Evolutionary conservation across 768 basidiomycete genomes (phyloP).

Genomic region (Trametes elegans): DNA sequence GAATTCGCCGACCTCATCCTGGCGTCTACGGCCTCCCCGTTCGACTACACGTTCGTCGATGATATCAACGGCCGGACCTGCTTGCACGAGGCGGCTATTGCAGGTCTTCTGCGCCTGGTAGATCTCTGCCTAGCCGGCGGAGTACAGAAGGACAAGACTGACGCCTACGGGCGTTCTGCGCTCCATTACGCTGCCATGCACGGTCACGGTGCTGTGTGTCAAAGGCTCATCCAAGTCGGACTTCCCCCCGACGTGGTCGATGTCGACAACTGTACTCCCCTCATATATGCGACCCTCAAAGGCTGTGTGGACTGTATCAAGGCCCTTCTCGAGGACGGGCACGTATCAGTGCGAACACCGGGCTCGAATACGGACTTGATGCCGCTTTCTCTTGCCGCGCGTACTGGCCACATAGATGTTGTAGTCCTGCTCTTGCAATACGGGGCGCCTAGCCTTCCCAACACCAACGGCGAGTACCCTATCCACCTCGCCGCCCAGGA

Average conservation of each 20-base stretch:
- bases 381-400: constrained; percentile 88
- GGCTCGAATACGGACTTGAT: constrained; percentile 65
- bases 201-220: constrained; percentile 76
- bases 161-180: constrained; percentile 90
- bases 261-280: constrained; percentile 91
- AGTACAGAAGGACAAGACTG: constrained; percentile 68
- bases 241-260: constrained; percentile 72
- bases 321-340: constrained; percentile 74
- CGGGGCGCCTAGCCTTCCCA: constrained; percentile 77
- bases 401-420: constrained; percentile 84
- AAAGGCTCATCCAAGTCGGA: constrained; percentile 66
- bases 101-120: constrained; percentile 76
- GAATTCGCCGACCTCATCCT: constrained; percentile 76
- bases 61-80: constrained; percentile 96
- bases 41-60: constrained; percentile 91
- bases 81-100: constrained; percentile 90
- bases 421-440: constrained; percentile 72
- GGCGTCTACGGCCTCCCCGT: constrained; percentile 58
- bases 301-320: constrained; percentile 82
- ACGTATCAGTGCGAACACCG: constrained; percentile 59
- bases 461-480: constrained; percentile 95
- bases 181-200: constrained; percentile 97
- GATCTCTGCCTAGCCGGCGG: constrained; percentile 74
- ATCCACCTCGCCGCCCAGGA: constrained; percentile 94
- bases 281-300: constrained; percentile 88